phyloP scores from a whole-genome alignment of 805 yeast genomes.

The Metschnikowia cerradonensis region DNA sequence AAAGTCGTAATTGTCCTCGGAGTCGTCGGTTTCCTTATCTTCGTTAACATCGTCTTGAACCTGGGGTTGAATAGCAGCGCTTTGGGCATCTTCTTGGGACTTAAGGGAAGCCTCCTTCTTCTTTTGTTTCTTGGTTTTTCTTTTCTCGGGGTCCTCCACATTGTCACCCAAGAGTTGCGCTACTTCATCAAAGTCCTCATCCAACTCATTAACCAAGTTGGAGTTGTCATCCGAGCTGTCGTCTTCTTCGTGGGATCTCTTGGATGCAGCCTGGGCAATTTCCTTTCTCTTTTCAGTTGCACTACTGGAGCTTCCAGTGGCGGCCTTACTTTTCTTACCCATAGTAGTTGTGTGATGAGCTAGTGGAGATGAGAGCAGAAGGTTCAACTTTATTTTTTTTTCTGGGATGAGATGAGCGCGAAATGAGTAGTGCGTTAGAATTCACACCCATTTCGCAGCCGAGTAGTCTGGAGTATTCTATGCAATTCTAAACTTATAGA shows the following conservation, averaged over 20 bases:
- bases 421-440: not conserved
- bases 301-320: not conserved
- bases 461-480: not conserved
- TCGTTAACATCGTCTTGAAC: conserved; percentile 22
- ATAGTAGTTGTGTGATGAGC: conserved; percentile 5
- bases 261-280: conserved; percentile 6
- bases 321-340: conserved; percentile 10
- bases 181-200: conserved; percentile 55
- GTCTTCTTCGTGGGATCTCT: conserved; percentile 28
- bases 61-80: conserved; percentile 29
- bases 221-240: conserved; percentile 25
- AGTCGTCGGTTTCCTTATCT: conserved; percentile 28
- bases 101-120: conserved; percentile 16
- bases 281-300: not conserved
- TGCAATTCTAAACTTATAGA: not conserved
- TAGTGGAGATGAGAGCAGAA: conserved; percentile 6
- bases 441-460: conserved; percentile 2
- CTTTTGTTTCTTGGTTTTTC: conserved; percentile 20
- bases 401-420: conserved; percentile 15
- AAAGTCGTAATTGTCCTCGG: conserved; percentile 27
- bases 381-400: conserved; percentile 6
- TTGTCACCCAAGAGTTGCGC: conserved; percentile 48
- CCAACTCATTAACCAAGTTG: conserved; percentile 51
- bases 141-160: conserved; percentile 38
- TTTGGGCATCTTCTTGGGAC: conserved; percentile 22